These are phyloP conservation scores for Talinum fruticosum DNA, from an alignment of 148 eudicot species.

Conservation along the genomic window DNA sequence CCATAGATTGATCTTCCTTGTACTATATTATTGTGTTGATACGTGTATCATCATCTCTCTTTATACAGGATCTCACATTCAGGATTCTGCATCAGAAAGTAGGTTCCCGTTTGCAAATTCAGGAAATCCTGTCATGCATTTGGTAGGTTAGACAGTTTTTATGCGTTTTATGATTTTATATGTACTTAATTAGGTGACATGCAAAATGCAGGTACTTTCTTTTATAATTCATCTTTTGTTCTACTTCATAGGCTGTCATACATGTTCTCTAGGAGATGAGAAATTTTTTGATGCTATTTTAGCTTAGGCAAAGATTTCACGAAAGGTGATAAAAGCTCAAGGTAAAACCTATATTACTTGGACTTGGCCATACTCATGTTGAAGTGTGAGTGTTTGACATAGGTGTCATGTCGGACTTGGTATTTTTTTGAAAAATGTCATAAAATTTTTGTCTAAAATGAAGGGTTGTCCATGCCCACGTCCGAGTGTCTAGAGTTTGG, in stretches of 20 bases:
- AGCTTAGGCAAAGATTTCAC: background rate
- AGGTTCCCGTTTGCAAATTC: conserved; percentile 72
- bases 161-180: conserved; percentile 5
- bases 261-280: background rate
- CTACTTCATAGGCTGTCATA: background rate
- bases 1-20: background rate
- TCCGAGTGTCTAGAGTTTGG: too few relatives aligned
- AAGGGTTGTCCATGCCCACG: too few relatives aligned
- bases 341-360: too few relatives aligned
- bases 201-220: background rate
- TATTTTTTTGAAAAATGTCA: too few relatives aligned
- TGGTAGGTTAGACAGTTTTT: conserved; percentile 50
- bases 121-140: conserved; percentile 84
- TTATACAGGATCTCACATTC: conserved; percentile 43
- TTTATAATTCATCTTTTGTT: background rate
- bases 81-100: conserved; percentile 48
- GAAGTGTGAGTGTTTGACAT: too few relatives aligned
- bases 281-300: background rate
- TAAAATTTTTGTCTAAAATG: too few relatives aligned
- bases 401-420: too few relatives aligned
- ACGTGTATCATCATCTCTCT: conserved; percentile 16
- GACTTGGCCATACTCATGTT: too few relatives aligned
- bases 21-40: conserved; percentile 1
- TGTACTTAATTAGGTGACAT: background rate
- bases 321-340: background rate